phyloP scores from a whole-genome alignment of 352 stramenopile species.

The Thraustochytrium sp. region DNA sequence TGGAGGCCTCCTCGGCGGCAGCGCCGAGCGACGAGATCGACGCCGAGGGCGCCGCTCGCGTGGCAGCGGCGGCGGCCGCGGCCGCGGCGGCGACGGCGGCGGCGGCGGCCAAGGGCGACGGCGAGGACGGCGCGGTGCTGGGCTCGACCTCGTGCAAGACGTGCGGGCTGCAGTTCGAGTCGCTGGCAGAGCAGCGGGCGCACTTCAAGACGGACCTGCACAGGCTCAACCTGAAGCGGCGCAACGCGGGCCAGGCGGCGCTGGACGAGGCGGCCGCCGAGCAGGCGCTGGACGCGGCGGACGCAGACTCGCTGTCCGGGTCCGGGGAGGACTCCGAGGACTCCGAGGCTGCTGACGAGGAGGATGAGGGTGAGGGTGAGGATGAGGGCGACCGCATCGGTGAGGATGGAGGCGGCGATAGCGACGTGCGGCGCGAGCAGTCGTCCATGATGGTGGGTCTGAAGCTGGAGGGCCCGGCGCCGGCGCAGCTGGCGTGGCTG shows the following conservation, averaged over 20 bases:
- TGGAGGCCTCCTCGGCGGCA: not conserved
- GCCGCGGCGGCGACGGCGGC: not conserved
- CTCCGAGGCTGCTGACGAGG: no score
- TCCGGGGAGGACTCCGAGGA: not conserved
- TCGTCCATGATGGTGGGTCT: constrained; percentile 24
- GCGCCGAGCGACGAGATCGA: not conserved
- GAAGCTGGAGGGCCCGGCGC: not conserved
- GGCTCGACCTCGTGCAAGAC: constrained; percentile 28
- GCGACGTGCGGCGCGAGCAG: not conserved
- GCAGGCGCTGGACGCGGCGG: not conserved
- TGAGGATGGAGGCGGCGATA: not conserved
- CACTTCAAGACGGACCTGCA: constrained; percentile 44
- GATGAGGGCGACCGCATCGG: not conserved
- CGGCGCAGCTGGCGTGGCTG: not conserved
- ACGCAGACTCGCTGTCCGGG: not conserved
- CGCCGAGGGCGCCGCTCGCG: not conserved
- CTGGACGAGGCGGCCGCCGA: not conserved
- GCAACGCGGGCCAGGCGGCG: not conserved
- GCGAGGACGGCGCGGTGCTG: not conserved
- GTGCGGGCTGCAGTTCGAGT: constrained; percentile 10
- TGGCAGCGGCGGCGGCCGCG: not conserved
- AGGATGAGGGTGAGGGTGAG: no score
- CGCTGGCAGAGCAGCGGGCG: not conserved
- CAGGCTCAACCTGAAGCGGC: constrained; percentile 27
- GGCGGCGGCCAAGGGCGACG: not conserved